Evolutionary conservation across 2,329 filamentous ascomycete genomes (phyloP).

Genomic region (Paracorniculantispora psalliotae): DNA sequence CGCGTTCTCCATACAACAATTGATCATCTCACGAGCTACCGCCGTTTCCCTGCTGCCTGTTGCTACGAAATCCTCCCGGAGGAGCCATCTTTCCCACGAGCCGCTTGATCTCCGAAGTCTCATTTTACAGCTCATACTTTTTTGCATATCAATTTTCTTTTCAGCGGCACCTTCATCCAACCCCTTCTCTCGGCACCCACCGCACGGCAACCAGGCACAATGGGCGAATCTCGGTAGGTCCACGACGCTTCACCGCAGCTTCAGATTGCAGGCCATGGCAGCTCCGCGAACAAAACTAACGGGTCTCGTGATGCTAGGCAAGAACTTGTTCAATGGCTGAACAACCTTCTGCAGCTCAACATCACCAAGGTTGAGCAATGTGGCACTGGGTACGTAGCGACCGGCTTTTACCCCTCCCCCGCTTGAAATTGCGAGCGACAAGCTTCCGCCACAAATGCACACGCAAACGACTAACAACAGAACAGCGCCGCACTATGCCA

Average conservation of each 20-base stretch:
- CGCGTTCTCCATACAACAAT: slow-evolving; percentile 9
- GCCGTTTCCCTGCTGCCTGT: slow-evolving; percentile 1
- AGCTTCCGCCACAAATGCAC: not conserved
- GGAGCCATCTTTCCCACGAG: not conserved
- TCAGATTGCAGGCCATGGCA: not conserved
- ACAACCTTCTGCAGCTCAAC: slow-evolving; percentile 96
- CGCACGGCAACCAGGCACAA: slow-evolving; percentile 29
- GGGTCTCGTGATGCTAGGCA: slow-evolving; percentile 55
- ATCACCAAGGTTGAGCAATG: slow-evolving; percentile 99
- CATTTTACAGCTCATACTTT: slow-evolving; percentile 12
- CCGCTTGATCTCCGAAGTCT: not conserved
- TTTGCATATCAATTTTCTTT: slow-evolving; percentile 14
- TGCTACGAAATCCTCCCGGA: not conserved
- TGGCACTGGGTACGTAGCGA: slow-evolving; percentile 75
- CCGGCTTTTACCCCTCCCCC: slow-evolving; percentile 20
- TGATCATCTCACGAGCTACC: slow-evolving; percentile 14
- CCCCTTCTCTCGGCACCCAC: slow-evolving; percentile 12
- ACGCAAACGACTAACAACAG: slow-evolving; percentile 12
- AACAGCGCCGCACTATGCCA: slow-evolving; percentile 89
- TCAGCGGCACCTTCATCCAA: slow-evolving; percentile 14
- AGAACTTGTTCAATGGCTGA: slow-evolving; percentile 93
- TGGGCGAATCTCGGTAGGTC: slow-evolving; percentile 45
- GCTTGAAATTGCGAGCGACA: slow-evolving; percentile 12
- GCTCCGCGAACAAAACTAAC: slow-evolving; percentile 1
- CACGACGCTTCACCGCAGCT: slow-evolving; percentile 9